A percentile compares a stretch with the other conserved stretches of the same genome.
These are phyloP conservation scores for Syzygium malaccense DNA, from an alignment of 441 rosid genomes.

Conservation along the genomic window DNA sequence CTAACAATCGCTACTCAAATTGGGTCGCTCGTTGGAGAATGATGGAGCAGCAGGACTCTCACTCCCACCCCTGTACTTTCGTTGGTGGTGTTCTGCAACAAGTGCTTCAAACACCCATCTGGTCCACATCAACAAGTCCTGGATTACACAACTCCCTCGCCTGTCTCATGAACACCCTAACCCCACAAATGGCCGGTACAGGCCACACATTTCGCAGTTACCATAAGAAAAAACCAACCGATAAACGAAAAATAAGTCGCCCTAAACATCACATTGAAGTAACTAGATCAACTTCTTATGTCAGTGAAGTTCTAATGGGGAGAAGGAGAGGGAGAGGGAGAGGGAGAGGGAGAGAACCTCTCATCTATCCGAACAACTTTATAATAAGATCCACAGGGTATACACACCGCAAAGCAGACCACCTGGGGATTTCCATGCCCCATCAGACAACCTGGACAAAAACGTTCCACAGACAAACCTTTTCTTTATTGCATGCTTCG, in stretches of 20 bases:
- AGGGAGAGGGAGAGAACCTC: not conserved
- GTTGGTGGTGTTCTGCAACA: not conserved
- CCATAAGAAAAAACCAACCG: not conserved
- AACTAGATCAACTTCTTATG: not conserved
- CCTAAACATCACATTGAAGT: not conserved
- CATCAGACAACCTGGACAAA: not conserved
- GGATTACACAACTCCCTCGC: not conserved
- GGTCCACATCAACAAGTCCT: not conserved
- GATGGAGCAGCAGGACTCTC: not conserved
- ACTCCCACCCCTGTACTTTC: not conserved
- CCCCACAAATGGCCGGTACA: not conserved
- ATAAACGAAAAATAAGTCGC: too few relatives aligned
- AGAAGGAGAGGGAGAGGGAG: not conserved
- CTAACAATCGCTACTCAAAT: too few relatives aligned
- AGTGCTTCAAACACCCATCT: not conserved
- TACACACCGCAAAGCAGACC: not conserved
- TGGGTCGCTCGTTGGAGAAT: not conserved
- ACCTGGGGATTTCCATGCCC: not conserved
- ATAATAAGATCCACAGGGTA: not conserved
- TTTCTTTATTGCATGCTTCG: not conserved
- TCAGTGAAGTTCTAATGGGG: not conserved
- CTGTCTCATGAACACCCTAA: not conserved
- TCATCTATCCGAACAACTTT: not conserved
- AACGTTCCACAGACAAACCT: not conserved
- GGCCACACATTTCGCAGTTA: not conserved